Evolutionary conservation across 2,329 filamentous ascomycete species (phyloP), one percentile per base, ranked within the genome.

Genomic region (Amesomyces nigricolor): DNA sequence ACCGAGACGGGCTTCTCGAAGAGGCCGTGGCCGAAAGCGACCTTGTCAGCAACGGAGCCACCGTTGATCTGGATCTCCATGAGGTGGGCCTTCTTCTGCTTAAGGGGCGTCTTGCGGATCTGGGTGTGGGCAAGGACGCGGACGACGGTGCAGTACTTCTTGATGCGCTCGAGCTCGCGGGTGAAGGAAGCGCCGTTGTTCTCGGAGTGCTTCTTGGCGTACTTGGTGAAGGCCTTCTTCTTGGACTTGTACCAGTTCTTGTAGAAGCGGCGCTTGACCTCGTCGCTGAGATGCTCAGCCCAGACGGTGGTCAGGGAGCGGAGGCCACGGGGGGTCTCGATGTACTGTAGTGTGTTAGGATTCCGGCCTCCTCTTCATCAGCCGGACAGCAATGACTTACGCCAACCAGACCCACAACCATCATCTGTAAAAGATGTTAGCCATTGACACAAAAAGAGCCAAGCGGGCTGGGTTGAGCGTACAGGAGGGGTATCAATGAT

Each of bases 171-270:
- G 73, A 99, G 86, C 80, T 99, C 94, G 74, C 89, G 89, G 77
- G 88, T 91, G 82, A 97, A 88, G 72, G 89, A 91, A 68, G 89
- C 80, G 71, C 90, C 91, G 78, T 78, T 88, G 81, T 79, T 87
- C 83, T 97, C 92, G 64, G 92, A 91, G 87, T 97, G 90, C 87
- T 95, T 92, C 90, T 97, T 99, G 83, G 94, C 90, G 81, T 99
- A 99, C 85, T 95, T 96, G 85, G 94, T 99, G 84, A 99, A 99
- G 63, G 94, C 94, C 92, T 99, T 99, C 90, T 96, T 97, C 91
- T 99, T 99, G 85, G 86, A 91, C 88, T 96, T 96, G 89, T 99
- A 99, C 94, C 94, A 99, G 88, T 99, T 99, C 91, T 97, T 97
- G 89, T 99, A 99, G 90, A 99, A 99, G 75, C 94, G 89, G 73